phyloP scores from a whole-genome alignment of 2,329 filamentous ascomycete species.

The Microthyrium microscopicum region DNA sequence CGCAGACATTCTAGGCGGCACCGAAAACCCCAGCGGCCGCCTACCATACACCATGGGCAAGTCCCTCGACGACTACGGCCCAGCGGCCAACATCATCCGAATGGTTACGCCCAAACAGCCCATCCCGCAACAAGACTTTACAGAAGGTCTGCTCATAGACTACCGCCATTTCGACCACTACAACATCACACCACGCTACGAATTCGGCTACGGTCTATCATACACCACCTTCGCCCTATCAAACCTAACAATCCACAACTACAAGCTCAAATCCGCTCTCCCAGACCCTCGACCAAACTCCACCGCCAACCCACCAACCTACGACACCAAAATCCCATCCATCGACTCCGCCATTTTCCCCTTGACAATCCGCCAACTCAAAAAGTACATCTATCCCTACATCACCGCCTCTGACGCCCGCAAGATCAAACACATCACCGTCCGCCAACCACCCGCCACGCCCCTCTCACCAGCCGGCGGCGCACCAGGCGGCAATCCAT shows the following conservation, averaged over 20 bases:
- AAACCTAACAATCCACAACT: constrained; percentile 29
- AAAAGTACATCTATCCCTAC: constrained; percentile 62
- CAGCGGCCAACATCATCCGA: constrained; percentile 50
- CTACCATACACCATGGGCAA: constrained; percentile 79
- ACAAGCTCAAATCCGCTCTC: constrained; percentile 16
- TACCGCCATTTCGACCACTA: constrained; percentile 78
- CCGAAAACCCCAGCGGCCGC: constrained; percentile 62
- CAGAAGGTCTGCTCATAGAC: constrained; percentile 72
- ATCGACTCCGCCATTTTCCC: constrained; percentile 45
- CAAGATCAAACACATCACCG: constrained; percentile 29
- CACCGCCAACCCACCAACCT: constrained; percentile 30
- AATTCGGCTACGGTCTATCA: constrained; percentile 73
- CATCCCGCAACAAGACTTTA: constrained; percentile 67
- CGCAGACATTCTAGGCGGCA: constrained; percentile 62
- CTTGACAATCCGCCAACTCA: constrained; percentile 38
- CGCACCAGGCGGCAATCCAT: constrained; percentile 50
- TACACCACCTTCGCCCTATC: constrained; percentile 59
- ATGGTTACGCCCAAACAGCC: constrained; percentile 53
- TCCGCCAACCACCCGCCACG: constrained; percentile 24
- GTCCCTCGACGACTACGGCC: constrained; percentile 58
- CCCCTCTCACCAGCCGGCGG: constrained; percentile 47
- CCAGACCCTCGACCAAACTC: constrained; percentile 25
- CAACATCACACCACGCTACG: constrained; percentile 57
- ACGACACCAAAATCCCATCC: constrained; percentile 38
- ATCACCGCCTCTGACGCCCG: too few relatives aligned